phyloP scores from a whole-genome alignment of 1,139 yeast genomes.

The Debaryomycetaceae sp. region DNA sequence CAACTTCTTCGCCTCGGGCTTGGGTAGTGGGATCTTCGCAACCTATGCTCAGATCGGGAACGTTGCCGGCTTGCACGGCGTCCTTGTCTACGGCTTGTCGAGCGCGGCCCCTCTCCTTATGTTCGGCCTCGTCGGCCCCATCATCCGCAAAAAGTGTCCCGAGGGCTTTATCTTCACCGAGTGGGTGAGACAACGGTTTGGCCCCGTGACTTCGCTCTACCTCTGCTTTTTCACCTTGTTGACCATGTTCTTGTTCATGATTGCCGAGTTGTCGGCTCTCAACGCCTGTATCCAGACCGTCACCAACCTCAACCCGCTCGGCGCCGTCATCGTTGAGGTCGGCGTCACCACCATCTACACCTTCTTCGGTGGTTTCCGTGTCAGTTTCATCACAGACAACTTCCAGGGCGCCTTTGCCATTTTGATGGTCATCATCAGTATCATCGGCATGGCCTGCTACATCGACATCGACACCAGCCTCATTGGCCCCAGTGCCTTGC shows the following conservation, averaged over 20 bases:
- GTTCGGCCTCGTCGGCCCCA: slow-evolving; percentile 76
- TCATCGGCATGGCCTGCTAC: slow-evolving; percentile 72
- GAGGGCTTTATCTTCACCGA: slow-evolving; percentile 90
- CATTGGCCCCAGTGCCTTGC: slow-evolving; percentile 55
- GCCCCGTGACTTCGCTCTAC: slow-evolving; percentile 60
- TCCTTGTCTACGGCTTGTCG: slow-evolving; percentile 68
- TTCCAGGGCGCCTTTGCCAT: slow-evolving; percentile 74
- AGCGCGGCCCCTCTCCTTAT: slow-evolving; percentile 79
- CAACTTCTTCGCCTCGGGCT: slow-evolving; percentile 80
- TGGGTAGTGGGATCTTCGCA: slow-evolving; percentile 85
- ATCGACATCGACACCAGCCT: slow-evolving; percentile 54
- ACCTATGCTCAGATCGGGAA: slow-evolving; percentile 85
- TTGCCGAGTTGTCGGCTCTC: slow-evolving; percentile 76
- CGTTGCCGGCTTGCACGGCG: slow-evolving; percentile 77
- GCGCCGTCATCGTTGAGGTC: slow-evolving; percentile 79
- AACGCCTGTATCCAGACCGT: slow-evolving; percentile 65
- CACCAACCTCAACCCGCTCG: slow-evolving; percentile 71
- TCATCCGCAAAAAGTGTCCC: slow-evolving; percentile 70
- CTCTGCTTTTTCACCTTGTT: slow-evolving; percentile 73
- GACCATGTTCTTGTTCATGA: slow-evolving; percentile 81
- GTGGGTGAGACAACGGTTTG: slow-evolving; percentile 82
- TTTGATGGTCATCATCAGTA: slow-evolving; percentile 55
- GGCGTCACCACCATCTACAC: slow-evolving; percentile 83
- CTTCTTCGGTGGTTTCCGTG: slow-evolving; percentile 79
- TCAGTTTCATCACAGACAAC: slow-evolving; percentile 81